Percentiles rank a stretch among this genome's conserved stretches.
Evolutionary conservation across 1,284 basidiomycete species (phyloP).

Genomic region (Ustilago lituana): DNA sequence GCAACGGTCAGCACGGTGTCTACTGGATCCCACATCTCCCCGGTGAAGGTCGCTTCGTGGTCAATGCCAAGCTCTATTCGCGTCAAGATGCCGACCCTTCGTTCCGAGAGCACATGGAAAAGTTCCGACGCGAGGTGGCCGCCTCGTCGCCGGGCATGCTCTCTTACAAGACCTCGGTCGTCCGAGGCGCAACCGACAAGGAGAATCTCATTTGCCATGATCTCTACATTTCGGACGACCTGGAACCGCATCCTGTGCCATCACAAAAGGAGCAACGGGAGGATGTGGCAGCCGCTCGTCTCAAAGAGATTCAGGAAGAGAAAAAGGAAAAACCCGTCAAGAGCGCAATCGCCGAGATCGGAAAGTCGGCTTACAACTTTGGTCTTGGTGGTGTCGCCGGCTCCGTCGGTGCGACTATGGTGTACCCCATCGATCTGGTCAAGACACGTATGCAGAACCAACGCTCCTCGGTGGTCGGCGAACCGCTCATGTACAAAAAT

Average conservation of each 20-base stretch:
- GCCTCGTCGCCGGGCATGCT: conserved; percentile 61
- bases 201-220: conserved; percentile 63
- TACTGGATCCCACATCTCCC: conserved; percentile 59
- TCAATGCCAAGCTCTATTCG: conserved; percentile 59
- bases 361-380: conserved; percentile 79
- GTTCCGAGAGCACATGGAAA: conserved; percentile 57
- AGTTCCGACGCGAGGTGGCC: conserved; percentile 56
- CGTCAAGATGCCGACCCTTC: conserved; percentile 55
- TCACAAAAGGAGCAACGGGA: conserved; percentile 13
- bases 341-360: conserved; percentile 38
- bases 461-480: conserved; percentile 64
- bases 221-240: conserved; percentile 59
- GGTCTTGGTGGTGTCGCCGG: conserved; percentile 90
- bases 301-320: conserved; percentile 35
- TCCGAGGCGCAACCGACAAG: conserved; percentile 46
- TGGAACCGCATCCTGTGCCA: conserved; percentile 55
- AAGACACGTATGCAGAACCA: conserved; percentile 94
- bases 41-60: conserved; percentile 60
- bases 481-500: conserved; percentile 67
- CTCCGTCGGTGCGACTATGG: conserved; percentile 86
- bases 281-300: conserved; percentile 21
- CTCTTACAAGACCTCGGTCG: conserved; percentile 58
- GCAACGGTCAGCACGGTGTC: conserved; percentile 32
- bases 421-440: conserved; percentile 93
- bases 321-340: conserved; percentile 43